Evolutionary conservation across 139 green algal genomes (phyloP), one percentile per base, ranked within the genome.

Genomic region (Coelastrella sp.): DNA sequence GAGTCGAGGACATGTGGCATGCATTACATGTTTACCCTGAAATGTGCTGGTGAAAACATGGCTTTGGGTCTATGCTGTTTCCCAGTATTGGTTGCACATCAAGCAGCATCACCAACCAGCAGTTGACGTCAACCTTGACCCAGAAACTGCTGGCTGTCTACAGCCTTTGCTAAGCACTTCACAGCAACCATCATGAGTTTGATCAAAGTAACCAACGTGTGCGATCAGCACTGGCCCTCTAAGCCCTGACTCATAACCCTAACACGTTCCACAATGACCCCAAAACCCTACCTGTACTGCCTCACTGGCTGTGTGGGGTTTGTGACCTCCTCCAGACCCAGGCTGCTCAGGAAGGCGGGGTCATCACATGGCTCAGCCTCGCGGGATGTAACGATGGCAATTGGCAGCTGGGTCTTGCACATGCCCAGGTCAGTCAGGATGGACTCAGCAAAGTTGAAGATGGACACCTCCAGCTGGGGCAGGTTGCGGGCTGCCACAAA

Each of bases 391-490:
- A 90, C 85, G 6, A 90, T 32, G 5, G 85, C 85, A 13, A 90
- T 20, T 7, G 85, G 85, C 73, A 90, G 58, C 22, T 76, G 57
- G 57, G 5, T 83, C 16, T 61, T 71, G 17, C 8, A 66, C 74
- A 84, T 80, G 73, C 85, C 85, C 54, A 90, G 74, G 20, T 90
- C 85, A 5, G 57, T 74, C 16, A 90, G 23, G 7, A 90, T 54
- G 13, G 58, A 32, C 73, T 83, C 85, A 47, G 73, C 73, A 77
- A 90, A 90, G 73, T 65, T 61, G 73, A 84, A 83, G 19, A 90
- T 58, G 57, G 73, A 76, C 11, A 90, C 74, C 19, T 90, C 73
- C 57, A 90, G 73, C n/a, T 73, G 71, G 4, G 85, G 85, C 85
- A 90, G 73, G 85, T 60, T 71, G 58, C 23, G 58, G 19, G 68